Base-by-base conservation (phyloP, 495 filamentous ascomycete species). In the Annulohypoxylon moriforme region DNA sequence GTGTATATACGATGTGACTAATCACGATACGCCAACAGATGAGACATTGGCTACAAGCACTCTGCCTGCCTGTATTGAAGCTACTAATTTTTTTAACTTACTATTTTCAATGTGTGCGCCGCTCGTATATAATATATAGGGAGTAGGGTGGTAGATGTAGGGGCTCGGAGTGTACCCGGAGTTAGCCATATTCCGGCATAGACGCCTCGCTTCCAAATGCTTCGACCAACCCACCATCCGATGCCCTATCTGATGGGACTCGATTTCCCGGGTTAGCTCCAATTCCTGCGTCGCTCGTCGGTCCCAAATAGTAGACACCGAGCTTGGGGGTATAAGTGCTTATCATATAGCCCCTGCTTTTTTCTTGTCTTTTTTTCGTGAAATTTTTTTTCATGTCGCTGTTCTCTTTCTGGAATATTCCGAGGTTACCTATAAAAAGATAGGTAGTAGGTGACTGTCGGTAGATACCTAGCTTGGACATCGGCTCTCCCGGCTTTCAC, bases 21-120 rank as follows among this genome's bases (percentile, higher is more conserved):
- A 68, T 72, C 64, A 60, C 10, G 49, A 29, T 22, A 13, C 20
- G 69, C 69, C 69, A 72, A 47, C 69, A 59, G 59, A 67, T 72
- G 64, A 72, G 69, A 72, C 69, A 64, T 40, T 40, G 2, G 11
- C 18, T 44, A 38, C 20, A 10, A 18, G 16, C n/a, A 55, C 29
- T 14, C n/a, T 22, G 29, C 42, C 14, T 27, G 9, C 44, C 9
- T 20, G n/a, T 16, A 1, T 16, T 4, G 33, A 36, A 1, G 11
- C 36, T 40, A 40, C 14, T 40, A 27, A n/a, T 11, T 47, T 29
- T 63, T 40, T 13, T 53, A 3, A 36, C 52, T 56, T 13, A 29
- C 6, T 44, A 13, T 53, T 14, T 44, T 24, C 1, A 22, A 33
- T 18, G 18, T 31, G 7, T 33, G 56, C 14, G 24, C 56, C 13